Conservation (phyloP, 179 eudicot genomes). For the Gypsophila paniculata region DNA sequence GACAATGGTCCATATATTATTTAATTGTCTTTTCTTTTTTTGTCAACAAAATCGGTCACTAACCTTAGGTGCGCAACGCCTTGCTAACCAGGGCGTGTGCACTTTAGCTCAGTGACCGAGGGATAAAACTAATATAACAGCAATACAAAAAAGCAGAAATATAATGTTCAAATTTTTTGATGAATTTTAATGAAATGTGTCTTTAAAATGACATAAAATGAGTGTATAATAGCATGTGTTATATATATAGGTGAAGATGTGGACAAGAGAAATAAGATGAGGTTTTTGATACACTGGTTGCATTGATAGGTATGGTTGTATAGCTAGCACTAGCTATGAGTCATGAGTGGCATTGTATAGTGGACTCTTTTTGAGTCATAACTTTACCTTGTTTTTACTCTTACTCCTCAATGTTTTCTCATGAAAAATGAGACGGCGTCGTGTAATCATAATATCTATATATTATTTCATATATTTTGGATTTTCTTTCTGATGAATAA, state of each 20-base stretch:
- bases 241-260: conserved; percentile 2
- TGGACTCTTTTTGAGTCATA: background rate
- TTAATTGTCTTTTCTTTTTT: no score
- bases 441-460: no score
- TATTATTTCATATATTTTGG: no score
- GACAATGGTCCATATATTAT: conserved; percentile 18
- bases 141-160: no score
- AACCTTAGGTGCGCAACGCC: no score
- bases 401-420: background rate
- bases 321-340: background rate
- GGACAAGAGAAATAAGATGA: background rate
- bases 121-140: no score
- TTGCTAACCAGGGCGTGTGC: no score
- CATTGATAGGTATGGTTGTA: conserved; percentile 7
- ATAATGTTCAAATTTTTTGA: background rate
- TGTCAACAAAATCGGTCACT: no score
- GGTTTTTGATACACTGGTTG: background rate
- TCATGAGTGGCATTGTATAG: background rate
- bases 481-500: no score
- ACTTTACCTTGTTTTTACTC: background rate
- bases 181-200: background rate
- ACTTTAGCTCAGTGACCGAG: no score
- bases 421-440: background rate
- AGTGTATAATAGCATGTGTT: background rate
- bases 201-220: background rate